A percentile compares a stretch with the other conserved stretches of the same genome.
These are phyloP conservation scores for Syzygium malaccense DNA, from an alignment of 441 rosid genomes.

Conservation along the genomic window DNA sequence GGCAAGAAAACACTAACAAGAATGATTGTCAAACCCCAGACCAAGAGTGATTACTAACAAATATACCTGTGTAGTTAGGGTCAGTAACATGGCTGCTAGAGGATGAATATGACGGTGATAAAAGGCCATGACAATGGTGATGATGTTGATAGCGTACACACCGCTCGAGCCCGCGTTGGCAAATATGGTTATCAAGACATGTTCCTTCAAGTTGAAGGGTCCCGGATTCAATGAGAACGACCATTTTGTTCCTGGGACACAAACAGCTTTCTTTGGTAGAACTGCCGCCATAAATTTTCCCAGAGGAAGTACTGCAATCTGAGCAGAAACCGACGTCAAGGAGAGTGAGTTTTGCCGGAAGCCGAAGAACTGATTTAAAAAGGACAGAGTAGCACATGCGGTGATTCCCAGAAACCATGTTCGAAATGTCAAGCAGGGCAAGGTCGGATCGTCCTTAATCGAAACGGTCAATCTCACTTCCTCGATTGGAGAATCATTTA, in stretches of 20 bases:
- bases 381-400: constrained; percentile 47
- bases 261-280: constrained; percentile 27
- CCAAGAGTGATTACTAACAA: neutral
- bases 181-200: constrained; percentile 44
- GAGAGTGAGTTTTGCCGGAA: constrained; percentile 51
- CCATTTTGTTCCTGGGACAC: constrained; percentile 43
- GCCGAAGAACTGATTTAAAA: constrained; percentile 57
- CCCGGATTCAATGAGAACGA: constrained; percentile 67
- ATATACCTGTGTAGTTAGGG: constrained; percentile 34
- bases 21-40: neutral
- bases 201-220: constrained; percentile 23
- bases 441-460: constrained; percentile 56
- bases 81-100: constrained; percentile 29
- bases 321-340: constrained; percentile 44
- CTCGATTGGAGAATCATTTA: constrained; percentile 68
- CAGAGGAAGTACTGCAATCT: constrained; percentile 51
- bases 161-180: constrained; percentile 30
- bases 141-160: constrained; percentile 25
- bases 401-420: constrained; percentile 62
- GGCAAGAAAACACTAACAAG: neutral
- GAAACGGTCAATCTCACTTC: constrained; percentile 80
- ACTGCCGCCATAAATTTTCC: constrained; percentile 73
- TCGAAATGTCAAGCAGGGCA: constrained; percentile 48
- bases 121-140: constrained; percentile 37
- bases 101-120: constrained; percentile 22